A percentile compares a stretch with the other conserved stretches of the same genome.
Evolutionary conservation across 2,329 filamentous ascomycete species (phyloP).

Genomic region (Huntiella savannae): DNA sequence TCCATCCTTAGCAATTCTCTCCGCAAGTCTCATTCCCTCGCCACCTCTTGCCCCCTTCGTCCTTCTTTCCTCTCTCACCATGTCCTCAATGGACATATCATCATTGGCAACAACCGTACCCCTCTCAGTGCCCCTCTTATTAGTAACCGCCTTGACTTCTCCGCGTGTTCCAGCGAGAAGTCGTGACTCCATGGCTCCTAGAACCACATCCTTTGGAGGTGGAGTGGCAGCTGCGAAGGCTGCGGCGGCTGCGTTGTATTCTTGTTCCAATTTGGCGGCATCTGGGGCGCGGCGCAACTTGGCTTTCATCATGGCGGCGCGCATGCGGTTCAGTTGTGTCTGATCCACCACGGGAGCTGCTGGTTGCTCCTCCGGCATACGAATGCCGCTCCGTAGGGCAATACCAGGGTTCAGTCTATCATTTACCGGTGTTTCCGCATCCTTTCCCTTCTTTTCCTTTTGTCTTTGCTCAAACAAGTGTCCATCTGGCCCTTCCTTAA

Average conservation of each 20-base stretch:
- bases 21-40: conserved; percentile 66
- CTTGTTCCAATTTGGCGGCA: conserved; percentile 55
- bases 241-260: conserved; percentile 62
- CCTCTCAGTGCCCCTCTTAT: conserved; percentile 64
- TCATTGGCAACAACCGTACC: conserved; percentile 79
- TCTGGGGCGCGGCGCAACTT: conserved; percentile 65
- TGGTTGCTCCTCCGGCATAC: conserved; percentile 1
- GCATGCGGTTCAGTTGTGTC: conserved; percentile 69
- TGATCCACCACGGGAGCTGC: conserved; percentile 38
- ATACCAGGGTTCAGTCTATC: neutral
- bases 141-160: conserved; percentile 63
- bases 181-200: conserved; percentile 76
- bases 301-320: conserved; percentile 90
- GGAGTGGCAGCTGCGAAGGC: conserved; percentile 42
- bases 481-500: conserved; percentile 72
- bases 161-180: conserved; percentile 55
- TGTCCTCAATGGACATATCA: conserved; percentile 91
- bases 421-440: neutral
- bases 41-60: conserved; percentile 61
- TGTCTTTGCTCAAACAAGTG: conserved; percentile 68
- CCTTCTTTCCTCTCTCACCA: conserved; percentile 84
- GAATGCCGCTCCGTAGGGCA: conserved; percentile 6
- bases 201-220: conserved; percentile 34
- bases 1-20: conserved; percentile 80
- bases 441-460: conserved; percentile 20